These are phyloP conservation scores for Sporothrix brasiliensis DNA, from an alignment of 2,329 filamentous ascomycete genomes.

Conservation along the genomic window DNA sequence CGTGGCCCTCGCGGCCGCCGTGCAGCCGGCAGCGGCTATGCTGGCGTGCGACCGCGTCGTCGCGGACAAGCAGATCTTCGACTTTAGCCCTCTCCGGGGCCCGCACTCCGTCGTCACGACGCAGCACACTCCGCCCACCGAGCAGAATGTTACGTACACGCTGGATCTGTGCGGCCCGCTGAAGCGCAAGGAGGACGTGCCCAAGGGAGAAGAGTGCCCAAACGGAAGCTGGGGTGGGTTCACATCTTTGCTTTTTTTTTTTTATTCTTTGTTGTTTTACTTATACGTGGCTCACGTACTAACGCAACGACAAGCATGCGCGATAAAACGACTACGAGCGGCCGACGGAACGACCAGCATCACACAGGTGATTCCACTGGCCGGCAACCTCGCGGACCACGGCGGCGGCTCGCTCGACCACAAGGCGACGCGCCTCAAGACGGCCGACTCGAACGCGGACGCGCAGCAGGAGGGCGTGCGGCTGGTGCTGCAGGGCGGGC, in stretches of 20 bases:
- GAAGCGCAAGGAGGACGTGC: conserved; percentile 60
- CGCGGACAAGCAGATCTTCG: conserved; percentile 62
- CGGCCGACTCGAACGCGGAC: conserved; percentile 65
- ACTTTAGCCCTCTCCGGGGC: conserved; percentile 65
- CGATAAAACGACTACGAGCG: conserved; percentile 63
- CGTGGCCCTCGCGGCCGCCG: conserved; percentile 31
- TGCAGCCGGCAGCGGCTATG: conserved; percentile 46
- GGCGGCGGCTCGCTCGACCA: conserved; percentile 66
- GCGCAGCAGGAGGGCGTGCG: conserved; percentile 71
- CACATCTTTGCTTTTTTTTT: background rate
- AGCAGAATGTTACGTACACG: conserved; percentile 78
- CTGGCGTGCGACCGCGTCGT: conserved; percentile 66
- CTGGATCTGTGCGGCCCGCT: conserved; percentile 74
- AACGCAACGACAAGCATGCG: conserved; percentile 64
- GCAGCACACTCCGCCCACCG: conserved; percentile 55
- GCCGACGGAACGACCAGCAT: conserved; percentile 52
- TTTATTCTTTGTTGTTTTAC: background rate
- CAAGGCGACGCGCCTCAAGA: conserved; percentile 66
- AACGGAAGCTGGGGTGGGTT: conserved; percentile 67
- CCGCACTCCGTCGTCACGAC: conserved; percentile 69
- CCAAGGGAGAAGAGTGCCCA: conserved; percentile 65
- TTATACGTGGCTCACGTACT: background rate
- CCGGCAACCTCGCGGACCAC: conserved; percentile 65
- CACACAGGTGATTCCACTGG: conserved; percentile 68
- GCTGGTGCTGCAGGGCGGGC: conserved; percentile 67